Base-by-base conservation (phyloP, 495 filamentous ascomycete genomes). In the Letharia lupina region DNA sequence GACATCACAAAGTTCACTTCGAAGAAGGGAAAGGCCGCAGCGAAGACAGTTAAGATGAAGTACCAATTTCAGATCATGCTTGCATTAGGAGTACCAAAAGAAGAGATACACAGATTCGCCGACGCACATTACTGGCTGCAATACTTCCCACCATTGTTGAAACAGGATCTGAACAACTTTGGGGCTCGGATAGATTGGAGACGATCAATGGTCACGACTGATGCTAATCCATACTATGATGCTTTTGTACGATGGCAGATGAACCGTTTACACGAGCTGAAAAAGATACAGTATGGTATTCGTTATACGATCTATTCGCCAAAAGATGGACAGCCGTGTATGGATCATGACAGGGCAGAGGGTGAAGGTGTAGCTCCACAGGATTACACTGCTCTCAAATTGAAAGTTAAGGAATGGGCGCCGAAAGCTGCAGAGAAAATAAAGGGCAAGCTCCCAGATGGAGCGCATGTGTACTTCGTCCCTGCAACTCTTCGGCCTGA, bases 201-300 rank as follows among this genome's bases (percentile, higher is more conserved):
- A 71, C 79, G 93, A 70, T 86, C 88, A 62, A 90, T 98, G 68
- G 88, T 96, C 37, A 98, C 93, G 11, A 98, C 93, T 13, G 93
- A 98, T 73, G 93, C 91, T 3, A 98, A 98, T 79, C 92, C 92
- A 4, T 97, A 95, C 77, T 98, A 93, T 74, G 93, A 98, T 75
- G 85, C 91, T 23, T 98, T 98, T 71, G 89, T 98, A 37, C 82
- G 91, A 70, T 98, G 93, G 93, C 93, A 98, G 78, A 98, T 97
- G 92, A 92, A 90, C 74, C 88, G 89, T 65, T 83, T 98, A 23
- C 87, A 87, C 75, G 89, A 96, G 74, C 82, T 96, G 59, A 83
- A 89, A 61, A 98, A 97, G 81, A 95, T 98, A 70, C 86, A 89
- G 80, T 98, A 93, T 74, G 93, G 92, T 60, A 93, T 90, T 78